These are phyloP conservation scores for Cytospora paraplurivora DNA, from an alignment of 2,329 filamentous ascomycete species.

Conservation along the genomic window DNA sequence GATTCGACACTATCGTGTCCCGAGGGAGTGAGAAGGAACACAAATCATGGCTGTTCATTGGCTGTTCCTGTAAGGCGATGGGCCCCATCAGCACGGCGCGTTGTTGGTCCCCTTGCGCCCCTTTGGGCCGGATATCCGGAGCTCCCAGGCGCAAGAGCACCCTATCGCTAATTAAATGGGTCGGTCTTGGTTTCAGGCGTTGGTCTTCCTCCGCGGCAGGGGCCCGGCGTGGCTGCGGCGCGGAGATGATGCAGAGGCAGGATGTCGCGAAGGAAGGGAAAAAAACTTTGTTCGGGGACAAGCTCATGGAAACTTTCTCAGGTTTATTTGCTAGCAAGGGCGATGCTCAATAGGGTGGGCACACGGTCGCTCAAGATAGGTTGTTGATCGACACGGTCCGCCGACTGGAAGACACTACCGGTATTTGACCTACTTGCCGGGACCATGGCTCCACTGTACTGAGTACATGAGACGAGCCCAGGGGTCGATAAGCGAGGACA, in stretches of 20 bases:
- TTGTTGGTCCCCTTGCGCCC: background rate
- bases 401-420: too few relatives aligned
- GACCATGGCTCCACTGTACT: constrained; percentile 16
- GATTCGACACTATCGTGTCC: background rate
- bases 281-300: background rate
- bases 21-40: background rate
- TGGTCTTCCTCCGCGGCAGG: constrained; percentile 21
- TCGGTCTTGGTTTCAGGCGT: constrained; percentile 12
- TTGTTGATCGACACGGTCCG: background rate
- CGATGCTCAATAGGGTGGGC: constrained; percentile 10
- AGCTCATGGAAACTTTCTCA: background rate
- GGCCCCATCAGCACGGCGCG: constrained; percentile 18
- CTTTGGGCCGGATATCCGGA: constrained; percentile 18
- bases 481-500: constrained; percentile 14
- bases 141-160: constrained; percentile 21
- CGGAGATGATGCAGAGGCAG: too few relatives aligned
- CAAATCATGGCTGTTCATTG: constrained; percentile 7
- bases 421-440: background rate
- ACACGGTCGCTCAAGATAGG: constrained; percentile 7
- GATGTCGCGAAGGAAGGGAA: constrained; percentile 1
- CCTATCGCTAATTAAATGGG: constrained; percentile 24
- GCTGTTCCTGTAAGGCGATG: background rate
- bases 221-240: background rate
- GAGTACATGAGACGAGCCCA: constrained; percentile 11
- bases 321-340: background rate